Base-by-base conservation (phyloP, 345 rosid genomes). In the Eucalyptus polyanthemos region DNA sequence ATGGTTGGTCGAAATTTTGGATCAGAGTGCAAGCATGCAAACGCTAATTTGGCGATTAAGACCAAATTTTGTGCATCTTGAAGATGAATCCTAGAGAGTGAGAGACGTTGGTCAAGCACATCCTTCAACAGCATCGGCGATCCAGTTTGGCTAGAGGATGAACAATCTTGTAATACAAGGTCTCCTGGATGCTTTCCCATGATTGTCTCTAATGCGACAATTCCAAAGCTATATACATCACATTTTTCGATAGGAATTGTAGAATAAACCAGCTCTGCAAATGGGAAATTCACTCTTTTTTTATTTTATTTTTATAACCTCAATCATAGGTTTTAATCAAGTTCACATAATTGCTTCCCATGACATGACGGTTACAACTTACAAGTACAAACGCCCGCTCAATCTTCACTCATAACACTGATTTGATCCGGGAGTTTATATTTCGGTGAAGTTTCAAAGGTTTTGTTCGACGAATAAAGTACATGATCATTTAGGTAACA, bases 101-200 rank as follows among this genome's bases (percentile, higher is more conserved):
- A 24, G 62, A 56, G 62, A 56, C 62, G 62, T 56, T 56, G 62
- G 62, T 56, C 62, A 22, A 56, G 62, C 29, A 56, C 62, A 56
- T 56, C 62, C 62, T 56, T 56, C 62, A 24, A 56, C 29, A 56
- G 29, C 29, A 56, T 56, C 0, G 6, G 62, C 1, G 29, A 56
- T 56, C 62, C 29, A 56, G 62, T 10, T 56, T 56, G 62, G 62
- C 62, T 24, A 24, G 62, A 56, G 29, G 29, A 56, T 56, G 62
- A 56, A 56, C 62, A 56, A 56, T 56, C 62, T 2, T 24, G 6
- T 24, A 24, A 0, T 56, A 24, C 2, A 0, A 22, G 62, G 62
- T 56, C 62, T 56, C 29, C 13, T 4, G 62, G 62, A 56, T 56
- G 29, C 62, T 56, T 56, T 56, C 62, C 29, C 29, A 24, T 56